Conservation (phyloP, 2,329 filamentous ascomycete genomes). For the Alternaria ventricosa region DNA sequence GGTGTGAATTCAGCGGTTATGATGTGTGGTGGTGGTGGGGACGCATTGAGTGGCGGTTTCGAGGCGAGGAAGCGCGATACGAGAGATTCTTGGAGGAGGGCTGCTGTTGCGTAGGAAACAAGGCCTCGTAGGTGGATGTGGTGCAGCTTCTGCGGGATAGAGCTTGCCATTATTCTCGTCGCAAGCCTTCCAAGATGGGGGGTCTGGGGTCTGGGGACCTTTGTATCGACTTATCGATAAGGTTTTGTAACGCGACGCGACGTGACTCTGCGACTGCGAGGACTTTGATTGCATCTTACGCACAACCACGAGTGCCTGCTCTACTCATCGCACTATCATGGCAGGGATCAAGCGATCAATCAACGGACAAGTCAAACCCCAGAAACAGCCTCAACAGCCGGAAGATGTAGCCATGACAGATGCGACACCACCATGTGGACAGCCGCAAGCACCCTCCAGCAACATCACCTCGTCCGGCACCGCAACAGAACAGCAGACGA, state of each 20-base stretch:
- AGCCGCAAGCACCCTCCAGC: conserved; percentile 16
- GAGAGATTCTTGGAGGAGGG: conserved; percentile 63
- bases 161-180: conserved; percentile 18
- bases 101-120: conserved; percentile 62
- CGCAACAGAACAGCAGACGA: not conserved
- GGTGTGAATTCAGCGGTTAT: conserved; percentile 83
- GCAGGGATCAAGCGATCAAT: conserved; percentile 35
- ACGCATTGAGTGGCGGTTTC: conserved; percentile 58
- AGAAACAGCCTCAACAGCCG: not conserved
- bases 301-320: not conserved
- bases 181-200: not conserved
- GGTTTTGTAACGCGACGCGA: conserved; percentile 21
- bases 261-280: conserved; percentile 7
- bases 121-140: conserved; percentile 65
- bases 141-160: conserved; percentile 61
- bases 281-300: not conserved
- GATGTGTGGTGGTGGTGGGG: conserved; percentile 67
- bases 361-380: conserved; percentile 30
- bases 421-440: conserved; percentile 21
- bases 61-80: conserved; percentile 65
- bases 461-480: conserved; percentile 6
- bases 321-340: conserved; percentile 9
- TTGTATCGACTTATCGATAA: conserved; percentile 19
- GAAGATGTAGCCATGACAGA: conserved; percentile 9
- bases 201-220: not conserved